Evolutionary conservation across 176 grass and related monocot genomes (phyloP).

Genomic region (Lolium perenne): DNA sequence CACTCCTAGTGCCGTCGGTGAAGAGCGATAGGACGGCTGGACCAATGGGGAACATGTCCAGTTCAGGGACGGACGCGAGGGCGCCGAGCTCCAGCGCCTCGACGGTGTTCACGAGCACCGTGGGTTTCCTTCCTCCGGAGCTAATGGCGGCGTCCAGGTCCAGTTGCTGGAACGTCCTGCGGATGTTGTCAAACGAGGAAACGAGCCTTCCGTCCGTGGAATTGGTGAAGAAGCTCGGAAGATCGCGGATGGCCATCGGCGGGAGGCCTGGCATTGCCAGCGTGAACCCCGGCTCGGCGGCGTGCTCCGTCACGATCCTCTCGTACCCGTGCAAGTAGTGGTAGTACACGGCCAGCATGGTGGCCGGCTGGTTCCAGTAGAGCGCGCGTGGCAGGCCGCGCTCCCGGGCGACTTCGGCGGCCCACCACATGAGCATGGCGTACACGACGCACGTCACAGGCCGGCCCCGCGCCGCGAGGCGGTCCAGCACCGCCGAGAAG

Average conservation of each 20-base stretch:
- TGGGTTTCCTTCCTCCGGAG: no score
- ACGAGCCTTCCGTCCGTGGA: neutral
- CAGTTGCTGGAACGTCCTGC: no score
- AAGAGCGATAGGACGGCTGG: neutral
- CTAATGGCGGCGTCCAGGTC: no score
- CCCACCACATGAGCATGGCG: slow-evolving; percentile 50
- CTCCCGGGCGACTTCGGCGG: slow-evolving; percentile 36
- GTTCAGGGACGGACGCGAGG: no score
- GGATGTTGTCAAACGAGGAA: neutral
- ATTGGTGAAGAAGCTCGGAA: slow-evolving; percentile 49
- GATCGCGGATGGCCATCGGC: slow-evolving; percentile 47
- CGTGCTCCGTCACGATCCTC: slow-evolving; percentile 42
- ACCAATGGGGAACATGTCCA: neutral
- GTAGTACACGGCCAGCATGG: slow-evolving; percentile 58
- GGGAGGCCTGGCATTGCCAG: slow-evolving; percentile 50
- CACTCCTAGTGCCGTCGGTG: neutral
- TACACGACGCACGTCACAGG: slow-evolving; percentile 62
- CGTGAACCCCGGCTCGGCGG: slow-evolving; percentile 38
- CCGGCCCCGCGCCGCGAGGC: slow-evolving; percentile 36
- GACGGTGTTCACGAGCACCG: no score
- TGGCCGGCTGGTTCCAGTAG: slow-evolving; percentile 59
- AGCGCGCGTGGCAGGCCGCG: slow-evolving; percentile 34
- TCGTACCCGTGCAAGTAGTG: slow-evolving; percentile 61
- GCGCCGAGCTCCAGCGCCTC: no score
- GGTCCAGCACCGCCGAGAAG: slow-evolving; percentile 41